Conservation (phyloP, 495 filamentous ascomycete genomes). For the Hypoxylon intermedium region DNA sequence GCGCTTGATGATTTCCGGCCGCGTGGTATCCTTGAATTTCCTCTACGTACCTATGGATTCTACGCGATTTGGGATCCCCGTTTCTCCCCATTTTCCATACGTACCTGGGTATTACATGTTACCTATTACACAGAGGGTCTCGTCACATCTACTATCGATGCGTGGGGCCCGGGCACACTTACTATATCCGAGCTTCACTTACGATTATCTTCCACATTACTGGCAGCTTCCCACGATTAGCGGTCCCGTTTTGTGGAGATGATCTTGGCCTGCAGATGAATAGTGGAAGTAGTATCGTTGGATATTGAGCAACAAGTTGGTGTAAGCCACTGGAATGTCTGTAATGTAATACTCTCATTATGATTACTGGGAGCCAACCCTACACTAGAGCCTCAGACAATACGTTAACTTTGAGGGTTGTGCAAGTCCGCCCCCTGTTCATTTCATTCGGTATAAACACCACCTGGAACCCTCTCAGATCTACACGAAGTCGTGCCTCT, state of each 20-base stretch:
- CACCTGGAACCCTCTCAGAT: conserved; percentile 11
- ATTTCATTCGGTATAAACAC: conserved; percentile 21
- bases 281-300: conserved; percentile 3
- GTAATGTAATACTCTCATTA: conserved; percentile 10
- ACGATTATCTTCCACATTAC: conserved; percentile 26
- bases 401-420: not conserved
- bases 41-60: conserved; percentile 2
- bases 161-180: conserved; percentile 21
- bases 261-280: conserved; percentile 13
- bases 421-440: conserved; percentile 14
- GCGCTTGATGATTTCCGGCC: conserved; percentile 19
- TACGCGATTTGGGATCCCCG: conserved; percentile 3
- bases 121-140: not conserved
- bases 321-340: conserved; percentile 14
- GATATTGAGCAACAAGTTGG: not conserved
- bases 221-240: conserved; percentile 12
- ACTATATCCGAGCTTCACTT: conserved; percentile 29
- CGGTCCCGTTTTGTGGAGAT: conserved; percentile 28
- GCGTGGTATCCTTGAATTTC: conserved; percentile 9
- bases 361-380: conserved; percentile 20
- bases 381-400: conserved; percentile 33
- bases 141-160: conserved; percentile 20
- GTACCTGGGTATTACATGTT: conserved; percentile 9
- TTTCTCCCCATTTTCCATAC: conserved; percentile 13
- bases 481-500: conserved; percentile 10